Conservation (phyloP, 2,329 filamentous ascomycete genomes). For the Laburnicola sp. region DNA sequence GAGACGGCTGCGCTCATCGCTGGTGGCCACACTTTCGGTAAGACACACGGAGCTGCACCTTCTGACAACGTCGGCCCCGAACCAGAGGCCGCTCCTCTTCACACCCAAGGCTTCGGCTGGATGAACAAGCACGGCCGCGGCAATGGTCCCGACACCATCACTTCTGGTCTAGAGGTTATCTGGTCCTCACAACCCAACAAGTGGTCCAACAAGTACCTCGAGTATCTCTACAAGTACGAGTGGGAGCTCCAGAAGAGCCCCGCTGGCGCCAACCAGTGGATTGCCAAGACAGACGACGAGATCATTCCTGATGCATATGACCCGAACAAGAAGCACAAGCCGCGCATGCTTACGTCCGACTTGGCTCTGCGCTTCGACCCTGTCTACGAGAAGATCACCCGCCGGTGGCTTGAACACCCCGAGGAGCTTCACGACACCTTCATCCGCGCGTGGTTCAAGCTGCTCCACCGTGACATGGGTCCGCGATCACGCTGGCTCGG, state of each 20-base stretch:
- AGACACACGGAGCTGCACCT: slow-evolving; percentile 74
- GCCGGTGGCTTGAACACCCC: slow-evolving; percentile 69
- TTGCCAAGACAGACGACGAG: slow-evolving; percentile 67
- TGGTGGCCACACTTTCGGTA: slow-evolving; percentile 77
- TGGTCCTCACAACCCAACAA: slow-evolving; percentile 77
- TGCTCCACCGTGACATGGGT: slow-evolving; percentile 78
- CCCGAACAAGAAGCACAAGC: slow-evolving; percentile 69
- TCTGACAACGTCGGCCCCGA: slow-evolving; percentile 67
- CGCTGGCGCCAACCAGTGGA: slow-evolving; percentile 76
- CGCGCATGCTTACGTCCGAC: slow-evolving; percentile 78
- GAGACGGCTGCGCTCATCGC: slow-evolving; percentile 80
- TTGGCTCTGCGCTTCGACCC: slow-evolving; percentile 72
- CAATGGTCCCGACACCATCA: slow-evolving; percentile 73
- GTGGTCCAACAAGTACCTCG: slow-evolving; percentile 75
- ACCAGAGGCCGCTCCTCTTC: slow-evolving; percentile 66
- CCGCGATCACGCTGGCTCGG: slow-evolving; percentile 71
- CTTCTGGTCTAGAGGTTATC: slow-evolving; percentile 75
- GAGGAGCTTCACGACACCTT: slow-evolving; percentile 71
- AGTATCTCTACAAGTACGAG: slow-evolving; percentile 76
- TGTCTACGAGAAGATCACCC: slow-evolving; percentile 74
- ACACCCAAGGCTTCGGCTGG: slow-evolving; percentile 75
- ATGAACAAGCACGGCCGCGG: slow-evolving; percentile 65
- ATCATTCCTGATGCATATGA: slow-evolving; percentile 75
- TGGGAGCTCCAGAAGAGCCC: slow-evolving; percentile 78
- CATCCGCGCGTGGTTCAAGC: slow-evolving; percentile 78